phyloP scores from a whole-genome alignment of 1,284 basidiomycete genomes.

The Cystobasidium pallidum region DNA sequence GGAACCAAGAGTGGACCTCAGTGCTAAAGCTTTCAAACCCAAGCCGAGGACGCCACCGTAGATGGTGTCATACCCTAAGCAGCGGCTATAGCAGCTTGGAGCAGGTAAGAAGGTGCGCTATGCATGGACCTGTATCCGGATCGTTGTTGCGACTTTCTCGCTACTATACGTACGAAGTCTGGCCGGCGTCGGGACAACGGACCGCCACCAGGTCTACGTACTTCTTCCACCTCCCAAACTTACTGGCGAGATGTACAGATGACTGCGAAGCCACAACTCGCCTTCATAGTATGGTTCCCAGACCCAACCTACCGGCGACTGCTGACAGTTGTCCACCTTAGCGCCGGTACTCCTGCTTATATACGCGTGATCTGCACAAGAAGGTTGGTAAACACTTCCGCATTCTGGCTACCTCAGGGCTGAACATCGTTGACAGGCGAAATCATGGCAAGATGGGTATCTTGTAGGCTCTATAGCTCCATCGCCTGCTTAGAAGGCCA shows the following conservation, averaged over 20 bases:
- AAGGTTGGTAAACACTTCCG: slow-evolving; percentile 30
- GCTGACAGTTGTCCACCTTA: not conserved
- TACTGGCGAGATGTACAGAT: slow-evolving; percentile 1
- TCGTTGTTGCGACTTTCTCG: too few species aligned
- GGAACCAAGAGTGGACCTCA: not conserved
- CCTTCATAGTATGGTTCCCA: slow-evolving; percentile 15
- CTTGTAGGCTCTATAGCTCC: not conserved
- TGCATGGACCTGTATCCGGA: too few species aligned
- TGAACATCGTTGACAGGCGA: not conserved
- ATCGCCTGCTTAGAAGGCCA: too few species aligned
- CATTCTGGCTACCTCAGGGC: not conserved
- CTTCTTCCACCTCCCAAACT: not conserved
- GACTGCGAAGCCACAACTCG: slow-evolving; percentile 12
- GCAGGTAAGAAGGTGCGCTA: too few species aligned
- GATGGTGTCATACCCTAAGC: too few species aligned
- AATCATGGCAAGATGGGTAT: slow-evolving; percentile 44
- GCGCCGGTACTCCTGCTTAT: slow-evolving; percentile 43
- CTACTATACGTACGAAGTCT: too few species aligned
- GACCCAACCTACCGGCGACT: too few species aligned
- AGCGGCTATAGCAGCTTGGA: too few species aligned
- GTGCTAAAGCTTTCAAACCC: not conserved
- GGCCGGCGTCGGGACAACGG: too few species aligned
- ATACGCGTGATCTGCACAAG: slow-evolving; percentile 40
- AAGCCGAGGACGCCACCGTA: too few species aligned
- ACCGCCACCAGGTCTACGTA: not conserved